Conservation (phyloP, 2,329 filamentous ascomycete species). For the Colletotrichum zoysiae region DNA sequence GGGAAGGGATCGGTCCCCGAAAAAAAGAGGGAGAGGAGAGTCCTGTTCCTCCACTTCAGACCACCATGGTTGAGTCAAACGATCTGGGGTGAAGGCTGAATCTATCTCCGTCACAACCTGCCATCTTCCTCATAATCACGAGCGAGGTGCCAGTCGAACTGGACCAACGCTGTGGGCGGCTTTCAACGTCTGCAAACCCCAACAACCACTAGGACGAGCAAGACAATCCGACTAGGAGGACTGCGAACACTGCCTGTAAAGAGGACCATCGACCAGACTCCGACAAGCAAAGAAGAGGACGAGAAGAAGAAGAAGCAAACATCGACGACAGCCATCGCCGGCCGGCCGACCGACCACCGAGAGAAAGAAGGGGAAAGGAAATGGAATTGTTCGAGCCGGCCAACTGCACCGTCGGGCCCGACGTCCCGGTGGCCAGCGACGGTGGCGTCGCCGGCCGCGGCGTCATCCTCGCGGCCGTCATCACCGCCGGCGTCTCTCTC, state of each 20-base stretch:
- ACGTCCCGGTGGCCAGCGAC: constrained; percentile 63
- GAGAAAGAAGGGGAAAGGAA: not conserved
- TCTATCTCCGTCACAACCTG: not conserved
- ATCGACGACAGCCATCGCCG: not conserved
- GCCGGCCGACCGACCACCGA: not conserved
- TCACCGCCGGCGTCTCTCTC: constrained; percentile 71
- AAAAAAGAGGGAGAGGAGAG: not conserved
- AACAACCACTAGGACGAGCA: not conserved
- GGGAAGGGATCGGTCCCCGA: not conserved
- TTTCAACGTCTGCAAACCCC: not conserved
- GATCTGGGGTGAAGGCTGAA: constrained; percentile 7
- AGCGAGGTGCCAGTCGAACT: not conserved
- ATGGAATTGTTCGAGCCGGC: constrained; percentile 27
- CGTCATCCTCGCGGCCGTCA: constrained; percentile 74
- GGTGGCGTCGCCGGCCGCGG: constrained; percentile 69
- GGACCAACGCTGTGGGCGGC: not conserved
- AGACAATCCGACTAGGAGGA: not conserved
- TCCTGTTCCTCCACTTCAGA: not conserved
- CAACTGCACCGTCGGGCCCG: constrained; percentile 33
- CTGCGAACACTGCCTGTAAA: not conserved
- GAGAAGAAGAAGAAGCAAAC: not conserved
- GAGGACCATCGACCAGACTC: not conserved
- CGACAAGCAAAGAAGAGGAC: too few relatives aligned
- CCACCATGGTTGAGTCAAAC: constrained; percentile 11
- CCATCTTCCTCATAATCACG: not conserved